These are phyloP conservation scores for Dictyostelium intermedium DNA, from an alignment of 78 protist genomes.

Conservation along the genomic window DNA sequence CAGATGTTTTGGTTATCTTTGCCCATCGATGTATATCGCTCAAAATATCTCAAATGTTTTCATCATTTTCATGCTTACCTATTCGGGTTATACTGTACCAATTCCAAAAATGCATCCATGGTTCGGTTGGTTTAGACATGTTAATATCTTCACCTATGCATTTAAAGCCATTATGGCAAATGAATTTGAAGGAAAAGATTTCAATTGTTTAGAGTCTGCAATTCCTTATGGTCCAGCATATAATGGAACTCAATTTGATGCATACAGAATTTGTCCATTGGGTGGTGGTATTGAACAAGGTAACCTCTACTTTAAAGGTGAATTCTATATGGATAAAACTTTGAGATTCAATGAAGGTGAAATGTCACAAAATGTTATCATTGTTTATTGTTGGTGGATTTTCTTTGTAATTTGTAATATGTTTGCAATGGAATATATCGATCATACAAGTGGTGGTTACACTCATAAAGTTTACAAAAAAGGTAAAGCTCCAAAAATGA, in stretches of 20 bases:
- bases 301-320: not conserved
- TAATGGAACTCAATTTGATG: not conserved
- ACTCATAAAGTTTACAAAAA: constrained; percentile 64
- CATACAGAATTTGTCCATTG: constrained; percentile 18
- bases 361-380: not conserved
- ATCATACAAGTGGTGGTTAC: constrained; percentile 69
- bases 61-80: constrained; percentile 31
- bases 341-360: not conserved
- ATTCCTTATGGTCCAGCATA: constrained; percentile 51
- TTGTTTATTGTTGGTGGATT: constrained; percentile 47
- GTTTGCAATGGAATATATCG: constrained; percentile 41
- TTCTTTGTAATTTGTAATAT: constrained; percentile 28
- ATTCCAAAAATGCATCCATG: constrained; percentile 54
- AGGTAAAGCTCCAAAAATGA: constrained; percentile 75
- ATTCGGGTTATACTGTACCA: constrained; percentile 59
- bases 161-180: constrained; percentile 61
- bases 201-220: constrained; percentile 16
- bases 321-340: not conserved
- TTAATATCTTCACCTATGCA: constrained; percentile 57
- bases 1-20: constrained; percentile 38
- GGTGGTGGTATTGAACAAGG: constrained; percentile 40
- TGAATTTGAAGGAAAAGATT: constrained; percentile 21
- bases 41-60: constrained; percentile 32
- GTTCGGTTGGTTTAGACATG: constrained; percentile 24
- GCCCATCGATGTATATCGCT: constrained; percentile 45